A percentile compares a stretch with the other conserved stretches of the same genome.
These are phyloP conservation scores for Fusarium guadeloupense DNA, from an alignment of 2,329 filamentous ascomycete species.

Conservation along the genomic window DNA sequence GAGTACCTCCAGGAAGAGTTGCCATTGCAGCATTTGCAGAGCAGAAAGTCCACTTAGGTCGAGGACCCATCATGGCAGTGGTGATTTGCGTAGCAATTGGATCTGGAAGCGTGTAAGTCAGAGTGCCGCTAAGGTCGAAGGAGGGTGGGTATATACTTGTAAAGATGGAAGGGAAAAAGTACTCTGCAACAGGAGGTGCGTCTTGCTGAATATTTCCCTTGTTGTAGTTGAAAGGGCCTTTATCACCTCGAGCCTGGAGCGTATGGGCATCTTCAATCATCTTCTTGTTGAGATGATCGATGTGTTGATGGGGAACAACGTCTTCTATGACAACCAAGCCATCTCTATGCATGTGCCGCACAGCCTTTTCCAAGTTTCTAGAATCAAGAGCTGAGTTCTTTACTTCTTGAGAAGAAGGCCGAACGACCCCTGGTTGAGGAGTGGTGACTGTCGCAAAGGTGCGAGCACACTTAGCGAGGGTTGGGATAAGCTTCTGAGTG, in stretches of 20 bases:
- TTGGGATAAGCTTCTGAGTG: constrained; percentile 2
- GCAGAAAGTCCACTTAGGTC: constrained; percentile 65
- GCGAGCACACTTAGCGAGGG: constrained; percentile 5
- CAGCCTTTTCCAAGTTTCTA: constrained; percentile 64
- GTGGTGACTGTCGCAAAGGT: constrained; percentile 16
- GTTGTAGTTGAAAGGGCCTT: constrained; percentile 70
- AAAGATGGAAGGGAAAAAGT: constrained; percentile 62
- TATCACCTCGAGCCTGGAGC: constrained; percentile 61
- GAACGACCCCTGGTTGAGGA: constrained; percentile 34
- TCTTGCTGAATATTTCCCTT: constrained; percentile 70
- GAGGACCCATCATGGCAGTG: constrained; percentile 62
- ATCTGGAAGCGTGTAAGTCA: constrained; percentile 49
- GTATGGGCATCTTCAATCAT: constrained; percentile 67
- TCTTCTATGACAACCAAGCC: constrained; percentile 66
- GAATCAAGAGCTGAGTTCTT: constrained; percentile 50
- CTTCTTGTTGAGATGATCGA: constrained; percentile 65
- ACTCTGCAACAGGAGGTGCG: constrained; percentile 59
- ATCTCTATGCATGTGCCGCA: constrained; percentile 60
- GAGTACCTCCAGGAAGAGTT: constrained; percentile 50
- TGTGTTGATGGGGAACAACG: constrained; percentile 58
- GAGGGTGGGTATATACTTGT: constrained; percentile 53
- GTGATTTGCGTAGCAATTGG: constrained; percentile 65
- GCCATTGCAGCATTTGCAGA: constrained; percentile 68
- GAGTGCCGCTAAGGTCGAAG: fast-evolving
- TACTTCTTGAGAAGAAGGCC: constrained; percentile 54